These are phyloP conservation scores for Westerdykella ornata DNA, from an alignment of 2,329 filamentous ascomycete species.

Conservation along the genomic window DNA sequence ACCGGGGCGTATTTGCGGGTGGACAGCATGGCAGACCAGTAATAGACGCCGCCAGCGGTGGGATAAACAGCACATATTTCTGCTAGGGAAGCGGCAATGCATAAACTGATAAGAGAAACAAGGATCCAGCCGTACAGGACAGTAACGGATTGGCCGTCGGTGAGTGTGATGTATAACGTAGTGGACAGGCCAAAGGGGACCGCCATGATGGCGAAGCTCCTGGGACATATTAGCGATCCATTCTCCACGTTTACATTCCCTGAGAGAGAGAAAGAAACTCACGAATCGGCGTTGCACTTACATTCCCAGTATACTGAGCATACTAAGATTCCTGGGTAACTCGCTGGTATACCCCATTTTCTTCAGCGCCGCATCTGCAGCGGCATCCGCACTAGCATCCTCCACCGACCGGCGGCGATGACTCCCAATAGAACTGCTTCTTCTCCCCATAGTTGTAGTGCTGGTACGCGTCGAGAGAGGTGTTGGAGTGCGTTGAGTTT, in stretches of 20 bases:
- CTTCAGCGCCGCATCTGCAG: slow-evolving; percentile 54
- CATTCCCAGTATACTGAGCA: slow-evolving; percentile 62
- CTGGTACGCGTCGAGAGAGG: too few species aligned
- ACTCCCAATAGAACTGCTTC: too few species aligned
- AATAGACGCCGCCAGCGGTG: slow-evolving; percentile 72
- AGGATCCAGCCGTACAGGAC: slow-evolving; percentile 61
- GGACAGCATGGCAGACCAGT: slow-evolving; percentile 66
- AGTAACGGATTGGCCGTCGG: slow-evolving; percentile 62
- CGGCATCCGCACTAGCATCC: slow-evolving; percentile 41
- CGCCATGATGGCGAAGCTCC: slow-evolving; percentile 69
- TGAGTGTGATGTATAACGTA: slow-evolving; percentile 61
- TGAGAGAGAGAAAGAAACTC: not conserved
- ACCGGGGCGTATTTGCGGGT: slow-evolving; percentile 60
- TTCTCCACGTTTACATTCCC: not conserved
- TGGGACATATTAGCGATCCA: slow-evolving; percentile 14
- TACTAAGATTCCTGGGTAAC: slow-evolving; percentile 59
- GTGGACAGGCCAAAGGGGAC: slow-evolving; percentile 62
- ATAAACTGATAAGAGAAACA: slow-evolving; percentile 58
- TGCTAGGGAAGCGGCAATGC: slow-evolving; percentile 62
- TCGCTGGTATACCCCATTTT: slow-evolving; percentile 63
- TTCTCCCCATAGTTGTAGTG: too few species aligned
- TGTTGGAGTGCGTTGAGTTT: too few species aligned
- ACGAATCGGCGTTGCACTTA: slow-evolving; percentile 24
- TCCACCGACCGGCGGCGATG: slow-evolving; percentile 1
- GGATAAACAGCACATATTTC: slow-evolving; percentile 72